Percentiles rank a stretch among this genome's conserved stretches.
phyloP scores from a whole-genome alignment of 768 basidiomycete species.

The Suillus subalutaceus region DNA sequence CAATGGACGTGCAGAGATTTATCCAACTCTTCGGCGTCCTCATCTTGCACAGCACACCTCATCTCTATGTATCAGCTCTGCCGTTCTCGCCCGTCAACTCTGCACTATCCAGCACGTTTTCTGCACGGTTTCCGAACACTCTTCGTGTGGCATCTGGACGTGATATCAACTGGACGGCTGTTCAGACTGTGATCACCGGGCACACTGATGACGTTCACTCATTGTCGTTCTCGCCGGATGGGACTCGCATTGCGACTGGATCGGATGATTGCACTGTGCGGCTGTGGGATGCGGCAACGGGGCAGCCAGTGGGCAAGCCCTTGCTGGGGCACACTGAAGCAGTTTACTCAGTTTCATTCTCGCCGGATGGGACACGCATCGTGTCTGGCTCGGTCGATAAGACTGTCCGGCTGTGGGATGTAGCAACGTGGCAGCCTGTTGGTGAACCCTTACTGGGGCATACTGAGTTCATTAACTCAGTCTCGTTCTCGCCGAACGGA shows the following conservation, averaged over 20 bases:
- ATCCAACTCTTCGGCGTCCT: not conserved
- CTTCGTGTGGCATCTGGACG: not conserved
- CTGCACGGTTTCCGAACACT: not conserved
- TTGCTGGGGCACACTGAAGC: not conserved
- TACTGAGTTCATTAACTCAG: not conserved
- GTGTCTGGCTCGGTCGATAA: not conserved
- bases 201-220: not conserved
- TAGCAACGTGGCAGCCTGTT: not conserved
- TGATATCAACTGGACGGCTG: not conserved
- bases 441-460: not conserved
- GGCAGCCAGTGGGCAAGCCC: not conserved
- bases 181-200: not conserved
- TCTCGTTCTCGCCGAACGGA: too few relatives aligned
- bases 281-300: not conserved
- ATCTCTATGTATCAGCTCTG: not conserved
- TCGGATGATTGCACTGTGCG: not conserved
- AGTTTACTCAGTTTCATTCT: not conserved
- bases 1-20: constrained; percentile 2
- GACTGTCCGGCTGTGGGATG: not conserved
- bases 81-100: not conserved
- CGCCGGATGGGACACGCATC: not conserved
- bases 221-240: not conserved
- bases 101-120: not conserved
- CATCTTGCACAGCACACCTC: not conserved
- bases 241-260: not conserved